Evolutionary conservation across 148 eudicot species (phyloP), one percentile per base, ranked within the genome.

Genomic region (Selenicereus undatus): DNA sequence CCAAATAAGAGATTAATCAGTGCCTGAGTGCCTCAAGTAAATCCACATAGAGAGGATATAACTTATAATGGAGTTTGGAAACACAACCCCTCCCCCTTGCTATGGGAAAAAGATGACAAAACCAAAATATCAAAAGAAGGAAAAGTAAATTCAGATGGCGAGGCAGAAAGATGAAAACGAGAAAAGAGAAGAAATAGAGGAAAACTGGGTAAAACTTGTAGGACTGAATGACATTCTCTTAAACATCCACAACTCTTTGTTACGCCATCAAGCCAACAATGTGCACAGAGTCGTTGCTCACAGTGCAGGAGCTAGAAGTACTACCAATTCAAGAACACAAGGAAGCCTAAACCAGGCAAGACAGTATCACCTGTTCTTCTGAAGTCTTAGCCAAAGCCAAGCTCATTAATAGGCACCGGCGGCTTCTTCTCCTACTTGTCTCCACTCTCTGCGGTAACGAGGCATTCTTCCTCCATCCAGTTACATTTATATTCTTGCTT

Each of bases 321-420:
- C 76, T 35, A 48, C 5, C 50, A 29, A 73, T 43, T 24, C 45
- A 36, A 30, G 74, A 71, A 74, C 14, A 22, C 69, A 35, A 69
- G 71, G 52, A 71, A 73, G 54, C 48, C 78, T 26, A 84, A 72
- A 42, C 70, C 43, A 76, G 66, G 73, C 43, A 8, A 76, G 75
- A 73, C 58, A 82, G 71, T n/a, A 73, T 64, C 83, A 96, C 99
- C 99, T 96, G 98, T 86, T 94, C 90, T 76, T 82, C 85, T 64
- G 91, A 83, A 73, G 91, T 89, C 87, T 90, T 94, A 74, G 99
- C 99, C 87, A 94, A 87, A 88, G 98, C 98, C 87, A 89, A 89
- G 83, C 98, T 94, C 98, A 94, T 90, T 84, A 96, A 87, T 75
- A 96, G 90, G 88, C 99, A 96, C 42, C 99, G 92, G 51, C 98